A percentile compares a stretch with the other conserved stretches of the same genome.
These are phyloP conservation scores for Cyclaneusma minus DNA, from an alignment of 2,329 filamentous ascomycete species.

Conservation along the genomic window DNA sequence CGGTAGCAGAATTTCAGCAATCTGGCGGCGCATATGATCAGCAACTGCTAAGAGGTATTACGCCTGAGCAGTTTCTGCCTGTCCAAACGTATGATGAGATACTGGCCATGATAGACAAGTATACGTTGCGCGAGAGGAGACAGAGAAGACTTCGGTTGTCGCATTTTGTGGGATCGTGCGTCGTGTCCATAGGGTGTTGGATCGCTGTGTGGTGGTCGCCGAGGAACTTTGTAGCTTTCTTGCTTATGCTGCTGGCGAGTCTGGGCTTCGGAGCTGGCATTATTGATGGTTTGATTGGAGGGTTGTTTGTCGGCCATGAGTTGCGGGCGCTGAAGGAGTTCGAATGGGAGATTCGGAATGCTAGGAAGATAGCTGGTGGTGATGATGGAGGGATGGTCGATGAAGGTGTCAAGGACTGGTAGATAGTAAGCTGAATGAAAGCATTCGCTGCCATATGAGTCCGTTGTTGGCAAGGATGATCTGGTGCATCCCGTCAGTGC, in stretches of 20 bases:
- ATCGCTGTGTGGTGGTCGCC: constrained; percentile 79
- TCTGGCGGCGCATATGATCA: constrained; percentile 3
- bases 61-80: constrained; percentile 20
- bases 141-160: constrained; percentile 57
- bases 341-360: constrained; percentile 76
- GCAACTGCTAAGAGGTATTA: constrained; percentile 9
- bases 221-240: constrained; percentile 59
- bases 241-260: constrained; percentile 67
- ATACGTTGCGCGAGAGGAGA: constrained; percentile 51
- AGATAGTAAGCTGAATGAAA: too few species aligned
- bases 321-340: constrained; percentile 76
- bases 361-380: constrained; percentile 24
- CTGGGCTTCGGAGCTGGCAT: constrained; percentile 61
- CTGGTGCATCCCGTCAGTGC: too few species aligned
- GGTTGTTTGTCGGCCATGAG: constrained; percentile 77
- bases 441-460: too few species aligned
- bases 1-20: constrained; percentile 8
- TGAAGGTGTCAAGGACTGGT: constrained; percentile 17
- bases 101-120: constrained; percentile 51
- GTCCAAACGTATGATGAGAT: constrained; percentile 54
- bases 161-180: constrained; percentile 57
- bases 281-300: constrained; percentile 71
- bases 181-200: constrained; percentile 57
- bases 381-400: constrained; percentile 10
- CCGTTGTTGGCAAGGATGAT: too few species aligned